Conservation (phyloP, 2,329 filamentous ascomycete species). For the Aspergillus jensenii region DNA sequence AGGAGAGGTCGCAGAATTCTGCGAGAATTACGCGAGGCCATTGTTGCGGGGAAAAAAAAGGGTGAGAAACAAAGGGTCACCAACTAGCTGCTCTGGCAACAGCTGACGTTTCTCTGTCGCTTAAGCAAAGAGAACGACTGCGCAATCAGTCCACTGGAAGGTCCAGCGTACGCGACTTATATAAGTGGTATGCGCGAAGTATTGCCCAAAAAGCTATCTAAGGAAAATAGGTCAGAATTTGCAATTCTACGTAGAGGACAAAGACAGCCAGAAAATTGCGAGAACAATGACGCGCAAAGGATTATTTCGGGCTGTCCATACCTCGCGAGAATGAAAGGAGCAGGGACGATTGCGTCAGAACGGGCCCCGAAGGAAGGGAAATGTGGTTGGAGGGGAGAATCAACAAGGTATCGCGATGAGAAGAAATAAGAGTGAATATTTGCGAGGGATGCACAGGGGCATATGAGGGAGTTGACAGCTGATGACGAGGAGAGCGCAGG, state of each 20-base stretch:
- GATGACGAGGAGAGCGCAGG: background rate
- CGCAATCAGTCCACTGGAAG: background rate
- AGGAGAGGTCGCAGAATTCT: conserved; percentile 58
- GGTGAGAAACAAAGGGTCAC: background rate
- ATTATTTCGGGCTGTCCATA: background rate
- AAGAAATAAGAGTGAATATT: background rate
- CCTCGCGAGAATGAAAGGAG: background rate
- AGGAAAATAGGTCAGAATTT: background rate
- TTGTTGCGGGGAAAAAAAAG: conserved; percentile 15
- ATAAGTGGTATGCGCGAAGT: background rate
- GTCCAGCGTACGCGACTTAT: background rate
- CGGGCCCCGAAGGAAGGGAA: background rate
- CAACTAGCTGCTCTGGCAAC: background rate
- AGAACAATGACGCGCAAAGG: background rate
- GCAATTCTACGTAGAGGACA: background rate
- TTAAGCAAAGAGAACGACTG: background rate
- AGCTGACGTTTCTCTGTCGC: background rate
- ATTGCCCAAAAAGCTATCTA: background rate
- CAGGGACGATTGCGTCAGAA: background rate
- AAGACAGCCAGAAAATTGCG: background rate
- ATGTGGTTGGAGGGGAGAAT: background rate
- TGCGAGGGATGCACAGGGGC: background rate
- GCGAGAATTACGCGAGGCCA: conserved; percentile 43
- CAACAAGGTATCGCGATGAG: background rate
- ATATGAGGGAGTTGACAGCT: background rate